A percentile compares a stretch with the other conserved stretches of the same genome.
phyloP scores from a whole-genome alignment of 2,329 filamentous ascomycete species.

The Phialemonium atrogriseum region DNA sequence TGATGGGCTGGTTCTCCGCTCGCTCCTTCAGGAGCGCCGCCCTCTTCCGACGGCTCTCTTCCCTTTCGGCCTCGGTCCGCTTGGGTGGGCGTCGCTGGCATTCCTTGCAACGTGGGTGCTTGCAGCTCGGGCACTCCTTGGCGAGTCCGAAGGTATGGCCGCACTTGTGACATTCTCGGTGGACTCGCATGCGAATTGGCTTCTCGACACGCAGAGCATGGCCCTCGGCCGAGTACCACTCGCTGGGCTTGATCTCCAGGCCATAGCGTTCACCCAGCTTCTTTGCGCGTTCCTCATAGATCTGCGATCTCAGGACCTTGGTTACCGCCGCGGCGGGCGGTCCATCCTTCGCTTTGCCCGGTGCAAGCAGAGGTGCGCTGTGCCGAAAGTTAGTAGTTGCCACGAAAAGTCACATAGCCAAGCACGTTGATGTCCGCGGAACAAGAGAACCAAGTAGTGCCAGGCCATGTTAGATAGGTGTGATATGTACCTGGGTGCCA shows the following conservation, averaged over 20 bases:
- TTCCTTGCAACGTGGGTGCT: slow-evolving; percentile 72
- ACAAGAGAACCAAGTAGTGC: not conserved
- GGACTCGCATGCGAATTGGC: slow-evolving; percentile 69
- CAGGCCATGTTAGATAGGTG: not conserved
- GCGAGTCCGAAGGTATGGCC: slow-evolving; percentile 63
- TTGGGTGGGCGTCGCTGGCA: slow-evolving; percentile 68
- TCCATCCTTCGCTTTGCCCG: too few relatives aligned
- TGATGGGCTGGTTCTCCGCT: slow-evolving; percentile 46
- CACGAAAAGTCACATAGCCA: too few relatives aligned
- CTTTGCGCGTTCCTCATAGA: slow-evolving; percentile 49
- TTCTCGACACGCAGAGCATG: slow-evolving; percentile 61
- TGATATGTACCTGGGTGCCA: slow-evolving; percentile 2
- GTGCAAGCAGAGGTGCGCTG: too few relatives aligned
- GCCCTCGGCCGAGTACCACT: slow-evolving; percentile 44
- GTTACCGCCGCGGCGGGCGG: too few relatives aligned
- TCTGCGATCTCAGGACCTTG: slow-evolving; percentile 37
- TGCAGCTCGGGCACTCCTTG: slow-evolving; percentile 68
- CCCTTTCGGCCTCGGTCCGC: slow-evolving; percentile 47
- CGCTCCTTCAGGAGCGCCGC: slow-evolving; percentile 44
- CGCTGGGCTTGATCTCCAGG: slow-evolving; percentile 44
- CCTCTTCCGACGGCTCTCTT: slow-evolving; percentile 42
- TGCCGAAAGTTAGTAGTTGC: too few relatives aligned
- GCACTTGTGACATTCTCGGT: slow-evolving; percentile 75
- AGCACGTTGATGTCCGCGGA: not conserved
- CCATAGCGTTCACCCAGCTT: slow-evolving; percentile 47